Percentiles rank a stretch among this genome's conserved stretches.
Evolutionary conservation across 108 stramenopile genomes (phyloP).

Genomic region (Cyclotella choctawhatcheeana): DNA sequence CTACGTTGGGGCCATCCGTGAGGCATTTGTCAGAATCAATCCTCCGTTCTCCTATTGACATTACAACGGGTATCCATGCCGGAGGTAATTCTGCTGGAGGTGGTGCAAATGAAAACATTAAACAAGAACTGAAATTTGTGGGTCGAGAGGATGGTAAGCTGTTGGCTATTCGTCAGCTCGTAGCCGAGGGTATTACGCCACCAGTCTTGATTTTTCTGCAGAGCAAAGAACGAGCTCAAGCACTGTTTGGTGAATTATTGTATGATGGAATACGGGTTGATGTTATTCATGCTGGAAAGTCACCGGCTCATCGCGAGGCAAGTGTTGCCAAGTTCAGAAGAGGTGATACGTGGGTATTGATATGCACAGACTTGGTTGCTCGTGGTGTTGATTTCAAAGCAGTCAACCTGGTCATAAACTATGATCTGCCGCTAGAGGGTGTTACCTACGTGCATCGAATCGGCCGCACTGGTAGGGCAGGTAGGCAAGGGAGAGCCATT

Average conservation of each 20-base stretch:
- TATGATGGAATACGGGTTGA: slow-evolving; percentile 95
- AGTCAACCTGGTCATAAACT: slow-evolving; percentile 97
- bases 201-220: slow-evolving; percentile 94
- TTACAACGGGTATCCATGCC: slow-evolving; percentile 75
- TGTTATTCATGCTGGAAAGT: slow-evolving; percentile 93
- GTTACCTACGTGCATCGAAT: slow-evolving; percentile 96
- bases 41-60: slow-evolving; percentile 90
- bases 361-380: slow-evolving; percentile 97
- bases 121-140: slow-evolving; percentile 94
- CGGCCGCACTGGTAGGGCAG: slow-evolving; percentile 95
- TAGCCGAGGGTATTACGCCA: slow-evolving; percentile 75
- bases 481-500: slow-evolving; percentile 91
- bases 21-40: slow-evolving; percentile 85
- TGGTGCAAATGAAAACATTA: slow-evolving; percentile 81
- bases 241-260: slow-evolving; percentile 91
- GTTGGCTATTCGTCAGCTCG: slow-evolving; percentile 91
- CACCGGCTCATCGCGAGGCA: slow-evolving; percentile 84
- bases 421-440: slow-evolving; percentile 93
- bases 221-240: slow-evolving; percentile 95
- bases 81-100: slow-evolving; percentile 63
- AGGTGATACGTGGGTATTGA: slow-evolving; percentile 97
- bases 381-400: slow-evolving; percentile 98
- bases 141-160: slow-evolving; percentile 98
- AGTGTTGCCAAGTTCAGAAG: slow-evolving; percentile 92
- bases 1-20: slow-evolving; percentile 92